Evolutionary conservation across 345 rosid species (phyloP).

Genomic region (Raphanus sativus): DNA sequence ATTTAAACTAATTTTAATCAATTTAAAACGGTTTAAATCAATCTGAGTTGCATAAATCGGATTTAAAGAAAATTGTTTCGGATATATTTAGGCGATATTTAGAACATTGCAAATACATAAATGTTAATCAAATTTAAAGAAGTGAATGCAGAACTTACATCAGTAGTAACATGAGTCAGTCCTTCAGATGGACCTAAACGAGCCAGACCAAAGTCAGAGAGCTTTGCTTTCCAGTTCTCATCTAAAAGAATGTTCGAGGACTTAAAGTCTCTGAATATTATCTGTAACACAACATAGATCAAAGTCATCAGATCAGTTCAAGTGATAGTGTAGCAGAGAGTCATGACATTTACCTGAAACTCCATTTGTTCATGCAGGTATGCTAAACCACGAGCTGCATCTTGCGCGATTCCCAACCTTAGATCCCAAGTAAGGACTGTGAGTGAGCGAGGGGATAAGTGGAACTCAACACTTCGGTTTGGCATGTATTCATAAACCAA

Average conservation of each 20-base stretch:
- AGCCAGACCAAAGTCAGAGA: slow-evolving; percentile 94
- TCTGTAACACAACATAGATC: slow-evolving; percentile 40
- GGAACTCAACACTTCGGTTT: slow-evolving; percentile 69
- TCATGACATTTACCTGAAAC: slow-evolving; percentile 58
- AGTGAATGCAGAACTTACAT: slow-evolving; percentile 49
- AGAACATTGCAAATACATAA: not conserved
- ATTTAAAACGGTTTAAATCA: not conserved
- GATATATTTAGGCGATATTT: too few species aligned
- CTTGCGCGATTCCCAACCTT: slow-evolving; percentile 84
- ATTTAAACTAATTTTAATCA: too few species aligned
- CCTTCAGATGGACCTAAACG: slow-evolving; percentile 92
- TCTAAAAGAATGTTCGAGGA: slow-evolving; percentile 88
- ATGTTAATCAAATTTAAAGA: not conserved
- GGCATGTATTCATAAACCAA: slow-evolving; percentile 84
- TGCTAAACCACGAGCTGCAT: slow-evolving; percentile 83
- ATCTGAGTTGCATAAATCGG: not conserved
- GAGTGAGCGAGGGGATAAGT: slow-evolving; percentile 52
- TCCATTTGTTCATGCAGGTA: slow-evolving; percentile 90
- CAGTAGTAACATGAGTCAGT: slow-evolving; percentile 87
- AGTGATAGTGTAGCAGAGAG: slow-evolving; percentile 1
- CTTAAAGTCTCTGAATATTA: slow-evolving; percentile 86
- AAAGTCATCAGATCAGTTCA: slow-evolving; percentile 15
- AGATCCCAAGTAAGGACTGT: slow-evolving; percentile 69
- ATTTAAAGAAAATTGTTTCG: not conserved
- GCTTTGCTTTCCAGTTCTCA: slow-evolving; percentile 86